Conservation (phyloP, 2,329 filamentous ascomycete species). For the Fusarium torulosum region DNA sequence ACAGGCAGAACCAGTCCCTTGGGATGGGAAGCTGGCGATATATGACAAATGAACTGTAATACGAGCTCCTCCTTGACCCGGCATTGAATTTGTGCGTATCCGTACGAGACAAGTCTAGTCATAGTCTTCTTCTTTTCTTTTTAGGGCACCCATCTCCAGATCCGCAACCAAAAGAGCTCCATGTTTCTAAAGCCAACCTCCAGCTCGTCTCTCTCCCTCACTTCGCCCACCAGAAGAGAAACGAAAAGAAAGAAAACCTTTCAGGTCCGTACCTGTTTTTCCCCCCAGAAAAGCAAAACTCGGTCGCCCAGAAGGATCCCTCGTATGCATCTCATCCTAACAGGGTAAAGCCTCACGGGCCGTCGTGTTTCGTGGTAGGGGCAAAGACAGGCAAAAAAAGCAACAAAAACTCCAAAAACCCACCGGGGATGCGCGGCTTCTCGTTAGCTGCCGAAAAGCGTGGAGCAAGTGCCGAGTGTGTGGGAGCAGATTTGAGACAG, state of each 20-base stretch:
- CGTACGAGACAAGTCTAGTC: background rate
- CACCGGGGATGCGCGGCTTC: slow-evolving; percentile 25
- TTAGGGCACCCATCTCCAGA: background rate
- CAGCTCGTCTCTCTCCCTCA: slow-evolving; percentile 6
- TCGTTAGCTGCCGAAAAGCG: slow-evolving; percentile 31
- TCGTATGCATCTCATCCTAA: slow-evolving; percentile 21
- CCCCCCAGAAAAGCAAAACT: slow-evolving; percentile 20
- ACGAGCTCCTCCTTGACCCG: background rate
- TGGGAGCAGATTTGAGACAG: slow-evolving; percentile 17
- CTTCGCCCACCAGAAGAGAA: slow-evolving; percentile 2
- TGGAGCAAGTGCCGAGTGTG: slow-evolving; percentile 30
- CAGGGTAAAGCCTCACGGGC: slow-evolving; percentile 28
- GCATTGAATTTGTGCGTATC: slow-evolving; percentile 7
- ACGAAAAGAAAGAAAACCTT: background rate
- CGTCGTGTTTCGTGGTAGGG: slow-evolving; percentile 40
- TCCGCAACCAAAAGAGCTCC: background rate
- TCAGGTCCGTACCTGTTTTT: background rate
- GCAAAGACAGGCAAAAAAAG: slow-evolving; percentile 17
- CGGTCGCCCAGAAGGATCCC: slow-evolving; percentile 4
- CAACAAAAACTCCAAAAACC: slow-evolving; percentile 8
- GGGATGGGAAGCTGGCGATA: slow-evolving; percentile 21
- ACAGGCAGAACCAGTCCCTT: background rate
- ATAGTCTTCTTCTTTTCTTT: background rate
- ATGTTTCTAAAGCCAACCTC: slow-evolving; percentile 12
- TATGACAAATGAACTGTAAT: slow-evolving; percentile 13